Evolutionary conservation across 257 asterid species (phyloP).

Genomic region (Verbena officinalis): DNA sequence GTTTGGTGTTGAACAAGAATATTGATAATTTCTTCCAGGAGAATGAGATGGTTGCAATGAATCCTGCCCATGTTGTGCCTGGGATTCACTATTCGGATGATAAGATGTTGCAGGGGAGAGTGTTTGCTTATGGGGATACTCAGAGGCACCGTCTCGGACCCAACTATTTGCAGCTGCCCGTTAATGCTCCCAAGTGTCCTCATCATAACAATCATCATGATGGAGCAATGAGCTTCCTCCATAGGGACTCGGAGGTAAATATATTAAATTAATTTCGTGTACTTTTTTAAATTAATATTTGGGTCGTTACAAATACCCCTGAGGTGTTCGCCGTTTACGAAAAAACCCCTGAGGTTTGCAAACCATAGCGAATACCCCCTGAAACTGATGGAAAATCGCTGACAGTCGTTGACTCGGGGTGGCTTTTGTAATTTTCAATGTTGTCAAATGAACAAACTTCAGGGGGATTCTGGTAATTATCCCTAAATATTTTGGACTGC

Average conservation of each 20-base stretch:
- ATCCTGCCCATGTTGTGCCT: neutral
- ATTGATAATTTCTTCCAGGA: slow-evolving; percentile 58
- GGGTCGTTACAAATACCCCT: too few species aligned
- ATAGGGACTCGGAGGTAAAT: slow-evolving; percentile 51
- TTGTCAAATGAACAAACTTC: too few species aligned
- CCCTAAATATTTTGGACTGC: too few species aligned
- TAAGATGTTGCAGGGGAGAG: neutral
- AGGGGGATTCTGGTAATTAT: too few species aligned
- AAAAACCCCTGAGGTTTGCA: too few species aligned
- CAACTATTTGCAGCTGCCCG: slow-evolving; percentile 47
- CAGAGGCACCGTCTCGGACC: slow-evolving; percentile 58
- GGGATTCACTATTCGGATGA: neutral
- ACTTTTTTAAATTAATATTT: too few species aligned
- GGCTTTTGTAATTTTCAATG: too few species aligned
- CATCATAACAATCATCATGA: slow-evolving; percentile 50
- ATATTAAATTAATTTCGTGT: neutral
- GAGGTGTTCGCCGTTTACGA: too few species aligned
- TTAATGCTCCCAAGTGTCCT: slow-evolving; percentile 43
- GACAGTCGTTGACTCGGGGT: too few species aligned
- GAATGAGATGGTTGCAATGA: slow-evolving; percentile 47
- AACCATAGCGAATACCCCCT: too few species aligned
- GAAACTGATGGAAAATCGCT: too few species aligned
- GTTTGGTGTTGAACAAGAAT: slow-evolving; percentile 69
- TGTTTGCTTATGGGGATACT: slow-evolving; percentile 29
- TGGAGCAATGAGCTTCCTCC: slow-evolving; percentile 47